Percentiles rank a stretch among this genome's conserved stretches.
phyloP scores from a whole-genome alignment of 2,329 filamentous ascomycete genomes.

The Fusarium ambrosium region DNA sequence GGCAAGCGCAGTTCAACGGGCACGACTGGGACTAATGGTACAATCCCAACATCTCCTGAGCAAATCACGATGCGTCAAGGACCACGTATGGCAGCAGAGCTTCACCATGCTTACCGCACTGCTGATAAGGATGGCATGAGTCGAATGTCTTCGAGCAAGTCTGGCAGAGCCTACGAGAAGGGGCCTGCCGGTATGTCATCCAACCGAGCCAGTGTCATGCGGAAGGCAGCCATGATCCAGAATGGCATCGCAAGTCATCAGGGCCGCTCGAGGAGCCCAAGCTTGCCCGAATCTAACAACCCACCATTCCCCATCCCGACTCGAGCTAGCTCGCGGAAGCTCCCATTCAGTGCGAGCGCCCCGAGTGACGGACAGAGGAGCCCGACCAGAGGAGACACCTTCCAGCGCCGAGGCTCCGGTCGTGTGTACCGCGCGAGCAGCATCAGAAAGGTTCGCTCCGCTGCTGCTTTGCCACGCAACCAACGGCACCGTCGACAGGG shows the following conservation, averaged over 20 bases:
- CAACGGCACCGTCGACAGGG: constrained; percentile 63
- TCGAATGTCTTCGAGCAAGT: constrained; percentile 46
- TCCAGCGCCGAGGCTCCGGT: constrained; percentile 65
- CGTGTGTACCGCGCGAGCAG: constrained; percentile 69
- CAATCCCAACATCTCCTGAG: constrained; percentile 60
- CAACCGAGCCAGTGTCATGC: constrained; percentile 73
- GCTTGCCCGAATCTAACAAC: constrained; percentile 68
- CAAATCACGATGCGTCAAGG: constrained; percentile 50
- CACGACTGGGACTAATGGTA: constrained; percentile 48
- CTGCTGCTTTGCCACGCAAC: constrained; percentile 75
- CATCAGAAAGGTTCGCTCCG: constrained; percentile 88
- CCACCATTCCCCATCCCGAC: constrained; percentile 95
- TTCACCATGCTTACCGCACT: constrained; percentile 60
- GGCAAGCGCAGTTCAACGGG: constrained; percentile 58
- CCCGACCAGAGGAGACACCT: constrained; percentile 74
- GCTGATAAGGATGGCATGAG: constrained; percentile 49
- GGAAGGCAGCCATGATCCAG: constrained; percentile 84
- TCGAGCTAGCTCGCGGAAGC: constrained; percentile 86
- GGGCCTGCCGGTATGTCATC: constrained; percentile 52
- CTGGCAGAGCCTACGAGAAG: constrained; percentile 56
- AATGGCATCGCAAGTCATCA: constrained; percentile 80
- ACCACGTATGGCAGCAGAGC: constrained; percentile 55
- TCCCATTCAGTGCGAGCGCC: constrained; percentile 74
- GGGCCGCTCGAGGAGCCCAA: constrained; percentile 74
- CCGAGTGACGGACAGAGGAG: constrained; percentile 81